Evolutionary conservation across 2,329 filamentous ascomycete species (phyloP).

Genomic region (Diplodia intermedia): DNA sequence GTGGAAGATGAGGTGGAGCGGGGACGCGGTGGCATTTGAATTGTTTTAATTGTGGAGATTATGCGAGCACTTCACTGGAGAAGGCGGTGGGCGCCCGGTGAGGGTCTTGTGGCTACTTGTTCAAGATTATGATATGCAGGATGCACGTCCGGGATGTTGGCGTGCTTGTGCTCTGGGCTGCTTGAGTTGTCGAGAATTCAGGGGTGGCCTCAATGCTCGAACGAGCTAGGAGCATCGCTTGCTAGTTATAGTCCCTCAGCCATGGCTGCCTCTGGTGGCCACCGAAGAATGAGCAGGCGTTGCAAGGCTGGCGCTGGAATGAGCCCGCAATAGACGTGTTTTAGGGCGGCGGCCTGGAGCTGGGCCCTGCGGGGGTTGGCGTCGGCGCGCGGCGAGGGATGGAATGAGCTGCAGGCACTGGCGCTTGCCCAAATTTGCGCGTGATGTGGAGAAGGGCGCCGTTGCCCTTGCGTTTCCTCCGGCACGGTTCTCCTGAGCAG

Average conservation of each 20-base stretch:
- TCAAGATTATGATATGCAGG: conserved; percentile 31
- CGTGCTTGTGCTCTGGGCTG: conserved; percentile 18
- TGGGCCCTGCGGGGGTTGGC: conserved; percentile 6
- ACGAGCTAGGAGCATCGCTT: conserved; percentile 1
- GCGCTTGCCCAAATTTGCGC: conserved; percentile 25
- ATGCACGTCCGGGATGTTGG: conserved; percentile 24
- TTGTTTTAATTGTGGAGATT: conserved; percentile 29
- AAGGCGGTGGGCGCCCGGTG: conserved; percentile 14
- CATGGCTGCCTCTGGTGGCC: neutral
- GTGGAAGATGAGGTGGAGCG: conserved; percentile 3
- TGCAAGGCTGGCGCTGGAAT: conserved; percentile 17
- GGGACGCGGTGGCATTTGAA: conserved; percentile 15
- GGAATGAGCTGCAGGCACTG: conserved; percentile 15
- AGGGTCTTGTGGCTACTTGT: conserved; percentile 16
- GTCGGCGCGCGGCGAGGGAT: conserved; percentile 1
- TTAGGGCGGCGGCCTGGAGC: neutral
- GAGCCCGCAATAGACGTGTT: neutral
- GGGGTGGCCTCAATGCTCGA: conserved; percentile 20
- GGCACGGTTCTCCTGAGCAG: conserved; percentile 11
- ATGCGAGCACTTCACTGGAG: conserved; percentile 12
- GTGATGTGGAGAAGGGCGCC: conserved; percentile 17
- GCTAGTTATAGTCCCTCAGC: conserved; percentile 12
- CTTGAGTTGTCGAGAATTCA: conserved; percentile 23
- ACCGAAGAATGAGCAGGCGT: conserved; percentile 6
- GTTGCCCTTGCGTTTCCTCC: conserved; percentile 13